Conservation (phyloP, 2,329 filamentous ascomycete genomes). For the Hypoxylon sp. region DNA sequence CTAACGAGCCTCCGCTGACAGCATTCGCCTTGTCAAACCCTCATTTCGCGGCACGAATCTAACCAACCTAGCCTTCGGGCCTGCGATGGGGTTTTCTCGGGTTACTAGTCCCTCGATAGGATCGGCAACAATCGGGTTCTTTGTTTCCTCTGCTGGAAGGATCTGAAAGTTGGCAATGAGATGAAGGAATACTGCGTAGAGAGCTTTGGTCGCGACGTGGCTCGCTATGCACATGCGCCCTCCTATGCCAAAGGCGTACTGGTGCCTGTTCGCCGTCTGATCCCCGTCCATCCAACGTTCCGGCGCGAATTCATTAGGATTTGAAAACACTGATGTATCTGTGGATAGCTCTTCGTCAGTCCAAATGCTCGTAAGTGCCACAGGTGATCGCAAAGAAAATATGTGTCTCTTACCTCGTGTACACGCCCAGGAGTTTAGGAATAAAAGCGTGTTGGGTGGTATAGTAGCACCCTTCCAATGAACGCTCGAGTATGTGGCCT, state of each 20-base stretch:
- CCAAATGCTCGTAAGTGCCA: too few relatives aligned
- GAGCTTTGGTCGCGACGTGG: constrained; percentile 61
- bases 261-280: constrained; percentile 50
- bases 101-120: constrained; percentile 37
- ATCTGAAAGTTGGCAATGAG: constrained; percentile 60
- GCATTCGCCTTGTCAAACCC: constrained; percentile 26
- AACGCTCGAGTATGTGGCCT: constrained; percentile 39
- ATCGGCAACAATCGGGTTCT: constrained; percentile 34
- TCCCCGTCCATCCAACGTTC: constrained; percentile 53
- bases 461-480: constrained; percentile 46
- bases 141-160: constrained; percentile 40
- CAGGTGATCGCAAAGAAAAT: too few relatives aligned
- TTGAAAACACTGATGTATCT: constrained; percentile 69
- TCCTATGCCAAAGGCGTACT: constrained; percentile 63
- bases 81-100: constrained; percentile 34
- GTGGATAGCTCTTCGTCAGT: too few relatives aligned
- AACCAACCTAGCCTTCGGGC: constrained; percentile 31
- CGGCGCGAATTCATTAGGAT: constrained; percentile 67
- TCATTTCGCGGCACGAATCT: constrained; percentile 30
- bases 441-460: constrained; percentile 61
- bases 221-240: constrained; percentile 63
- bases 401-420: constrained; percentile 40
- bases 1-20: constrained; percentile 12
- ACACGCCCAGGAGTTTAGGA: constrained; percentile 45
- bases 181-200: constrained; percentile 61